Evolutionary conservation across 495 filamentous ascomycete species (phyloP).

Genomic region (Penicillium simplicissimum): DNA sequence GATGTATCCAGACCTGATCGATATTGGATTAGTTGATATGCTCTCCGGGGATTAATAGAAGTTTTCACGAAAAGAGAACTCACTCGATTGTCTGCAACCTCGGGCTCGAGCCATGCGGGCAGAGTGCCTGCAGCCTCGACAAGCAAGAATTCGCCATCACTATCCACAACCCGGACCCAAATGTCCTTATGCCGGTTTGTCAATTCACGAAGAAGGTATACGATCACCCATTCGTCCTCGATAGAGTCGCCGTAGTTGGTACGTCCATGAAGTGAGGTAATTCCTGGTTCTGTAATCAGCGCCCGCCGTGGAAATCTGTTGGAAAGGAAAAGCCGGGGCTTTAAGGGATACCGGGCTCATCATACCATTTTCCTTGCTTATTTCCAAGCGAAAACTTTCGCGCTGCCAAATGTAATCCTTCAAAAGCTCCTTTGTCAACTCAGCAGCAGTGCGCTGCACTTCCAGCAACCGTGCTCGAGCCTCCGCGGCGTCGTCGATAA

Average conservation of each 20-base stretch:
- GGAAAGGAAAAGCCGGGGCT: neutral
- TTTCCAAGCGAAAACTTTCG: slow-evolving; percentile 65
- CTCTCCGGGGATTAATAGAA: too few species aligned
- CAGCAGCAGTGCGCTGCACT: slow-evolving; percentile 66
- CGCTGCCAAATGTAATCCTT: slow-evolving; percentile 96
- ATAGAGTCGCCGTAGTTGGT: slow-evolving; percentile 91
- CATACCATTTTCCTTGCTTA: slow-evolving; percentile 60
- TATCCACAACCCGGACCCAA: slow-evolving; percentile 82
- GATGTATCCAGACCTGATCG: slow-evolving; percentile 69
- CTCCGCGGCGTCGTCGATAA: slow-evolving; percentile 52
- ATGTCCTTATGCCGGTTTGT: slow-evolving; percentile 69
- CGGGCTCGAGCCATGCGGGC: slow-evolving; percentile 89
- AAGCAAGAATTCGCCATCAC: slow-evolving; percentile 92
- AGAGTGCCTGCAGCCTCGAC: slow-evolving; percentile 89
- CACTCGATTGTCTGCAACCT: slow-evolving; percentile 81
- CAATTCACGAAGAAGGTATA: slow-evolving; percentile 84
- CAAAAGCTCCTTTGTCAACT: slow-evolving; percentile 61
- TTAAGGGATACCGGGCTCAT: neutral
- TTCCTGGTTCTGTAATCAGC: slow-evolving; percentile 29
- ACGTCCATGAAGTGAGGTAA: slow-evolving; percentile 59
- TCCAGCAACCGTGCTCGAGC: slow-evolving; percentile 61
- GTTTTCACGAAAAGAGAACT: slow-evolving; percentile 10
- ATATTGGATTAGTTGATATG: slow-evolving; percentile 4
- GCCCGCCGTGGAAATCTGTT: neutral
- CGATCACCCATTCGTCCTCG: slow-evolving; percentile 96